phyloP scores from a whole-genome alignment of 2,329 filamentous ascomycete genomes.

The Dactylellina leptospora region DNA sequence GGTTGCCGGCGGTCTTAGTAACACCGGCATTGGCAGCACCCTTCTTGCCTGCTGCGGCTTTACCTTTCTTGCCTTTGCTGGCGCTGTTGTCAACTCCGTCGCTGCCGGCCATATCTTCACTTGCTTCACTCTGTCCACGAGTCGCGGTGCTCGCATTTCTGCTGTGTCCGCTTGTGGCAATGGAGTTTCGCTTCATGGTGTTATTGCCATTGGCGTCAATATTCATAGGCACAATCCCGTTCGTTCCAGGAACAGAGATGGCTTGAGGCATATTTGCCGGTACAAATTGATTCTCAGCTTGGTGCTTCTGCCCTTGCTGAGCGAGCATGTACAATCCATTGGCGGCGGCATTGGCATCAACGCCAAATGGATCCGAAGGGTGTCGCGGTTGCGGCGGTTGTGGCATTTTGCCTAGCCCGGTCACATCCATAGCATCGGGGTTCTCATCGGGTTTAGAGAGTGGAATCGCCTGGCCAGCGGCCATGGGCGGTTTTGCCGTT shows the following conservation, averaged over 20 bases:
- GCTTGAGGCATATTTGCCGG: constrained; percentile 38
- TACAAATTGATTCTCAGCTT: constrained; percentile 63
- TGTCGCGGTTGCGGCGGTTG: constrained; percentile 59
- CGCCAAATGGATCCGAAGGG: constrained; percentile 75
- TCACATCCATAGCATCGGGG: constrained; percentile 56
- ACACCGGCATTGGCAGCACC: constrained; percentile 32
- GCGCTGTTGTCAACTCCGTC: constrained; percentile 21
- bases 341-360: constrained; percentile 90
- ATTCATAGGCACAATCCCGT: constrained; percentile 41
- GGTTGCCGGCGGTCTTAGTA: constrained; percentile 36
- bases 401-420: constrained; percentile 55
- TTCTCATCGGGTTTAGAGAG: constrained; percentile 65
- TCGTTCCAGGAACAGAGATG: constrained; percentile 27
- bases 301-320: constrained; percentile 69
- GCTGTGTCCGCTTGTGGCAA: constrained; percentile 44
- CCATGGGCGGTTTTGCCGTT: constrained; percentile 59
- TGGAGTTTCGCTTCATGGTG: constrained; percentile 41
- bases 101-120: constrained; percentile 44
- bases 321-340: constrained; percentile 94
- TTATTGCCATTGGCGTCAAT: constrained; percentile 27
- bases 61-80: constrained; percentile 41
- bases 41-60: constrained; percentile 32
- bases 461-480: constrained; percentile 58
- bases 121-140: constrained; percentile 45
- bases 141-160: constrained; percentile 47